A percentile compares a stretch with the other conserved stretches of the same genome.
Evolutionary conservation across 257 asterid genomes (phyloP).

Genomic region (Salvia miltiorrhiza): DNA sequence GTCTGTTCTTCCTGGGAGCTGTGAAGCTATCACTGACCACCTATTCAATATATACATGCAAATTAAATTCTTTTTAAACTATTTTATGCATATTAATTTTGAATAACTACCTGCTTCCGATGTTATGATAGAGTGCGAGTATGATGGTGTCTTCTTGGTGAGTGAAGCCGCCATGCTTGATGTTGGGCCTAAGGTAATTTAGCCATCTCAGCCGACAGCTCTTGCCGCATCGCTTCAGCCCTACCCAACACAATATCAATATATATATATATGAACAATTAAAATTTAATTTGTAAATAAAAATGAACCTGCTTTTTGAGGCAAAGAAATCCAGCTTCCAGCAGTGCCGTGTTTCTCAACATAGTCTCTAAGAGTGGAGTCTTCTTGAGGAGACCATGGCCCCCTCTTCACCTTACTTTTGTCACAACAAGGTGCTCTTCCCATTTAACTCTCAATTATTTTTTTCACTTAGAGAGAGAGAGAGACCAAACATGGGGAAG

Average conservation of each 20-base stretch:
- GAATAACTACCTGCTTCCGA: constrained; percentile 59
- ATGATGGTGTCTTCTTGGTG: constrained; percentile 58
- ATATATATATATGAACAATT: too few species aligned
- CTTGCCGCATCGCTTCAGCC: constrained; percentile 72
- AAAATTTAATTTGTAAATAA: background rate
- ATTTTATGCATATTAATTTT: too few species aligned
- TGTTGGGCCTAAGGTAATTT: constrained; percentile 66
- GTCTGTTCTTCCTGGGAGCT: constrained; percentile 60
- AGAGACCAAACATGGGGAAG: background rate
- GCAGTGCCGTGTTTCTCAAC: constrained; percentile 47
- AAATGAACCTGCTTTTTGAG: constrained; percentile 63
- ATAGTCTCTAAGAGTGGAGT: constrained; percentile 43
- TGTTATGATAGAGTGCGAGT: constrained; percentile 36
- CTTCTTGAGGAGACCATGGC: constrained; percentile 82
- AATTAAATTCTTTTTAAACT: too few species aligned
- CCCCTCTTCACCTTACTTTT: constrained; percentile 70
- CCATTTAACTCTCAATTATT: constrained; percentile 36
- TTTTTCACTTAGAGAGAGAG: background rate
- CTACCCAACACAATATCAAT: constrained; percentile 1
- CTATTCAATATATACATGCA: too few species aligned
- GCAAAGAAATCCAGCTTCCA: constrained; percentile 75
- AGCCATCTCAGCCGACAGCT: constrained; percentile 81
- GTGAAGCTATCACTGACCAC: constrained; percentile 74
- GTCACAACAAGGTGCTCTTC: constrained; percentile 88
- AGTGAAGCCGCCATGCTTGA: constrained; percentile 67